A percentile compares a stretch with the other conserved stretches of the same genome.
Conservation (phyloP, 108 stramenopile genomes). For the Nitzschia sp. region DNA sequence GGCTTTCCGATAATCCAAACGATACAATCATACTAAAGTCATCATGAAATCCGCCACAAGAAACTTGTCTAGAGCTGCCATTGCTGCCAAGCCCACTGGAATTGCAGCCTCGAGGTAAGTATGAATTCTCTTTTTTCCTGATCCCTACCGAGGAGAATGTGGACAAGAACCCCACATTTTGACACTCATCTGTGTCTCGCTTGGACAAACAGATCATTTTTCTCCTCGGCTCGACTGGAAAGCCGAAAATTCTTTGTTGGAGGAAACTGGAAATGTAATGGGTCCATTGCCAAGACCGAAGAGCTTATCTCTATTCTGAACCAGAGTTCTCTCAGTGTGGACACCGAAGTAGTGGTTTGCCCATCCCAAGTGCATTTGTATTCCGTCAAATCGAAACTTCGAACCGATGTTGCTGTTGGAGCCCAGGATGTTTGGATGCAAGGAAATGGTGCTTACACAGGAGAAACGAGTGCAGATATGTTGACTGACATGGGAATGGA, state of each 20-base stretch:
- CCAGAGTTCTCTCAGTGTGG: slow-evolving; percentile 70
- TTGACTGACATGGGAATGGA: slow-evolving; percentile 91
- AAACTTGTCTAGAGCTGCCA: too few relatives aligned
- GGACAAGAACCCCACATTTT: too few relatives aligned
- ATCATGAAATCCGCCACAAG: too few relatives aligned
- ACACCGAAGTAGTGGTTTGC: slow-evolving; percentile 96
- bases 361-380: slow-evolving; percentile 92
- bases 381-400: slow-evolving; percentile 70
- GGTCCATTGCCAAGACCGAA: slow-evolving; percentile 72
- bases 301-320: slow-evolving; percentile 90
- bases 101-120: too few relatives aligned
- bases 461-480: slow-evolving; percentile 97
- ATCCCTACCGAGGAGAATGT: too few relatives aligned
- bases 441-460: slow-evolving; percentile 95
- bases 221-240: slow-evolving; percentile 60
- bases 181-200: too few relatives aligned
- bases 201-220: slow-evolving; percentile 31
- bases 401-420: slow-evolving; percentile 87
- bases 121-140: too few relatives aligned
- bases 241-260: slow-evolving; percentile 97
- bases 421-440: slow-evolving; percentile 91
- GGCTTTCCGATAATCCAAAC: too few relatives aligned
- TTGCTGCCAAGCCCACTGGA: too few relatives aligned
- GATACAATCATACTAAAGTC: too few relatives aligned
- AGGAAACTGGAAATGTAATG: slow-evolving; percentile 99